A percentile compares a stretch with the other conserved stretches of the same genome.
Conservation (phyloP, 1,284 basidiomycete genomes). For the Xerocomus minutiporus region DNA sequence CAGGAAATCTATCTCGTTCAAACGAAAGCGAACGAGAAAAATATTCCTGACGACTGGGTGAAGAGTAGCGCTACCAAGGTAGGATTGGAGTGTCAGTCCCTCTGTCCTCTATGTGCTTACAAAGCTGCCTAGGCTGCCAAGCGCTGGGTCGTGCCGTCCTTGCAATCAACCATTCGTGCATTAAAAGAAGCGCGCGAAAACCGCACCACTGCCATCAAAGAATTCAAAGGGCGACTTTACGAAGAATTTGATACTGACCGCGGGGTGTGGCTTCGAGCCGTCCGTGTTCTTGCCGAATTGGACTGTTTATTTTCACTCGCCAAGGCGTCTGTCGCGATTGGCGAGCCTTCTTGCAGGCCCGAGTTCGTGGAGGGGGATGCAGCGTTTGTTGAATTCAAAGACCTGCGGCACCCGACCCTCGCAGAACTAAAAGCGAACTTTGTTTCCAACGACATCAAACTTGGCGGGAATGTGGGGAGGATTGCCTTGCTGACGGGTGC, state of each 20-base stretch:
- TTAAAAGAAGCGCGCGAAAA: conserved; percentile 92
- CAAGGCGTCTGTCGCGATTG: conserved; percentile 84
- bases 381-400: conserved; percentile 76
- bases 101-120: conserved; percentile 3
- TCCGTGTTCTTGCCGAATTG: conserved; percentile 79
- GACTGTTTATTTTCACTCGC: conserved; percentile 94
- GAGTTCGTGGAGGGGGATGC: conserved; percentile 77
- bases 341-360: conserved; percentile 90
- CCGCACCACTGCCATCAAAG: conserved; percentile 70
- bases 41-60: conserved; percentile 79
- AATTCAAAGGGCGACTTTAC: conserved; percentile 78
- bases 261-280: conserved; percentile 69
- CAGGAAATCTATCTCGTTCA: conserved; percentile 89
- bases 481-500: conserved; percentile 86
- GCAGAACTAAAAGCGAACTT: conserved; percentile 69
- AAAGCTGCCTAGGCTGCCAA: conserved; percentile 50
- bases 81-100: neutral
- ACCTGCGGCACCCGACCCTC: conserved; percentile 84
- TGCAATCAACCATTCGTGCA: conserved; percentile 66
- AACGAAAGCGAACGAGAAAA: conserved; percentile 53
- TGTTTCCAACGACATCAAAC: conserved; percentile 90
- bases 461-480: conserved; percentile 76
- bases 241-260: conserved; percentile 86
- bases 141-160: conserved; percentile 74
- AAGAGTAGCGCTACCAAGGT: conserved; percentile 83